Evolutionary conservation across 306 rosid genomes (phyloP).

Genomic region (Ochetophila trinervis): DNA sequence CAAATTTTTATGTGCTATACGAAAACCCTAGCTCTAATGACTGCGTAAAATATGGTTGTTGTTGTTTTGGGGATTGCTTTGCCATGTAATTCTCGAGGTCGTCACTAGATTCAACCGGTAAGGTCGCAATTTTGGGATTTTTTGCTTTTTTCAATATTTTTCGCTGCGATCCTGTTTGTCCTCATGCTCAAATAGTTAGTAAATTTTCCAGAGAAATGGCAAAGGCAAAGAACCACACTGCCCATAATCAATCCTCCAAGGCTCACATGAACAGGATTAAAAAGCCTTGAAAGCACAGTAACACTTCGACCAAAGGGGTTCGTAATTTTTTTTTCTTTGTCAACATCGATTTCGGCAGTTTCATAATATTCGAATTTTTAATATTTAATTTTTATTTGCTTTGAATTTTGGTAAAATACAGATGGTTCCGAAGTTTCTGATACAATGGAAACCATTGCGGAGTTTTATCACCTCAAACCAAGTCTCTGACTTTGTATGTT

Average conservation of each 20-base stretch:
- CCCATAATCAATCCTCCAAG: conserved; percentile 96
- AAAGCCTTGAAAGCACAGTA: conserved; percentile 91
- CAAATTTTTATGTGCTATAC: neutral
- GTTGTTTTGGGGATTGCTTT: neutral
- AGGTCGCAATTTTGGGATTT: neutral
- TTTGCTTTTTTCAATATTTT: neutral
- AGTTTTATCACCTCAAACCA: too few species aligned
- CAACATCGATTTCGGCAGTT: neutral
- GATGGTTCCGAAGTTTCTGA: conserved; percentile 92
- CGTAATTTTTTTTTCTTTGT: neutral
- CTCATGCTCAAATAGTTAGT: neutral
- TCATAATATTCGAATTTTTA: neutral
- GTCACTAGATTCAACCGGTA: neutral
- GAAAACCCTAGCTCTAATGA: neutral
- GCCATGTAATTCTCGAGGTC: neutral
- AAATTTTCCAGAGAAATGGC: conserved; percentile 58
- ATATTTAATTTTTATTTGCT: neutral
- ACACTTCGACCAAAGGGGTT: conserved; percentile 95
- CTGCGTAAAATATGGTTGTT: too few species aligned
- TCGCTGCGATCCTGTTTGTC: neutral
- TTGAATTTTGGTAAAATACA: conserved; percentile 5
- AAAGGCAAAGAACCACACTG: conserved; percentile 99
- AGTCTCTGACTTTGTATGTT: too few species aligned
- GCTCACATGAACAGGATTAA: conserved; percentile 97
- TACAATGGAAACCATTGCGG: conserved; percentile 1